Percentiles rank a stretch among this genome's conserved stretches.
Evolutionary conservation across 176 grass and related monocot genomes (phyloP).

Genomic region (Oryza longistaminata): DNA sequence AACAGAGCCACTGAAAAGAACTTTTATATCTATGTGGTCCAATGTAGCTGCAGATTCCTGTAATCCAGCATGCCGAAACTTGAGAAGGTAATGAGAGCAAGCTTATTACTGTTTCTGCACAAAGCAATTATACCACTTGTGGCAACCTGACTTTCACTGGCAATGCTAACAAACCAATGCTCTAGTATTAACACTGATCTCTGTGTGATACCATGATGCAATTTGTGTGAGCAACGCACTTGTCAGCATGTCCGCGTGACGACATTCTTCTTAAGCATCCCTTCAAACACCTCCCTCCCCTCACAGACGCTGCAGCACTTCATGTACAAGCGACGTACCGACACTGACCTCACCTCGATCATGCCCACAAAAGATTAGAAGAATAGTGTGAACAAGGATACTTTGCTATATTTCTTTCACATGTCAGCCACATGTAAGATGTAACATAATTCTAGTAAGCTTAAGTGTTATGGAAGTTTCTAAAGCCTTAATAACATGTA

Average conservation of each 20-base stretch:
- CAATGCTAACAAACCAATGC: background rate
- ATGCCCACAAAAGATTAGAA: slow-evolving; percentile 29
- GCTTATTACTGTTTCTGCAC: background rate
- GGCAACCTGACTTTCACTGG: background rate
- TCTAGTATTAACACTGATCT: background rate
- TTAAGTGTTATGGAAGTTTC: background rate
- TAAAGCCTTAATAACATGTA: background rate
- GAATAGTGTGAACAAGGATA: slow-evolving; percentile 14
- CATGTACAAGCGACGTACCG: slow-evolving; percentile 51
- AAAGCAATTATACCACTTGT: background rate
- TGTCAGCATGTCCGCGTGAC: background rate
- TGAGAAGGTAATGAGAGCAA: background rate
- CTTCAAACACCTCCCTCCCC: slow-evolving; percentile 36
- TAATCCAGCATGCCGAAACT: too few relatives aligned
- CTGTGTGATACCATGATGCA: too few relatives aligned
- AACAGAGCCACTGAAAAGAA: background rate
- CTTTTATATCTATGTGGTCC: too few relatives aligned
- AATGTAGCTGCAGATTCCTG: too few relatives aligned
- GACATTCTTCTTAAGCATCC: slow-evolving; percentile 22
- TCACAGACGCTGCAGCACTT: slow-evolving; percentile 35
- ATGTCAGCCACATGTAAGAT: background rate
- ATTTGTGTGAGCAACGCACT: too few relatives aligned
- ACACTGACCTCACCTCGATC: slow-evolving; percentile 27
- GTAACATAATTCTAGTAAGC: slow-evolving; percentile 14
- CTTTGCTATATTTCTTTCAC: background rate